A percentile compares a stretch with the other conserved stretches of the same genome.
Evolutionary conservation across 2,329 filamentous ascomycete genomes (phyloP).

Genomic region (Teratosphaeria destructans): DNA sequence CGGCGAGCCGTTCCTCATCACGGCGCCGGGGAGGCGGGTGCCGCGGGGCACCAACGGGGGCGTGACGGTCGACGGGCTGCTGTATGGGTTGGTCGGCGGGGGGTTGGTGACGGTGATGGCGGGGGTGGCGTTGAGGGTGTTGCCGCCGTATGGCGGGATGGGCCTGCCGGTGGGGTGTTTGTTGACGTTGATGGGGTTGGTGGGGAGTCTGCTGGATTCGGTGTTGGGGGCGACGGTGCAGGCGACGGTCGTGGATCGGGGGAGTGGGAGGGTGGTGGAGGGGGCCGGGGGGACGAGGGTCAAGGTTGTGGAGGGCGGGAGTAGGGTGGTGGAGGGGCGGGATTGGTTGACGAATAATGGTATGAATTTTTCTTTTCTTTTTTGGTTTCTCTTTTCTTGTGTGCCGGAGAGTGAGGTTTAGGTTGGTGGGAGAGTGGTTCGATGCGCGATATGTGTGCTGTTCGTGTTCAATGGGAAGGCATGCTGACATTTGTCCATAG

Average conservation of each 20-base stretch:
- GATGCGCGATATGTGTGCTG: no score
- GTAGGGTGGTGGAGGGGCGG: slow-evolving; percentile 49
- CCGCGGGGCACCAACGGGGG: slow-evolving; percentile 91
- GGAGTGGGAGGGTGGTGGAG: slow-evolving; percentile 80
- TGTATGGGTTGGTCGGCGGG: slow-evolving; percentile 19
- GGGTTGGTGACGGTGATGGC: slow-evolving; percentile 59
- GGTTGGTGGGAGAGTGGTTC: background rate
- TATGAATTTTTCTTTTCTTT: background rate
- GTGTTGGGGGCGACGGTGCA: slow-evolving; percentile 77
- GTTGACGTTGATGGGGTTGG: slow-evolving; percentile 60
- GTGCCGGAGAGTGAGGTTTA: no score
- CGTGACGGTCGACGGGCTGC: slow-evolving; percentile 64
- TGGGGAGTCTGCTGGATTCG: slow-evolving; percentile 80
- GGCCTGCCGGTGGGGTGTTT: slow-evolving; percentile 7
- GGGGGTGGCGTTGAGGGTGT: slow-evolving; percentile 31
- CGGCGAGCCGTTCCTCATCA: slow-evolving; percentile 71
- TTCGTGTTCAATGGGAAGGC: background rate
- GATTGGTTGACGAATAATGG: slow-evolving; percentile 84
- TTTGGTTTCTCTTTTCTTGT: background rate
- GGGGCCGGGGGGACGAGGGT: slow-evolving; percentile 49
- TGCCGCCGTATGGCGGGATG: slow-evolving; percentile 10
- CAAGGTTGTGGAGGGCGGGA: slow-evolving; percentile 27
- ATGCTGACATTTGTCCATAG: background rate
- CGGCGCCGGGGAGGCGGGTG: slow-evolving; percentile 66
- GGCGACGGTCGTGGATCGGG: slow-evolving; percentile 72